These are phyloP conservation scores for Fusarium chaquense DNA, from an alignment of 2,329 filamentous ascomycete species.

Conservation along the genomic window DNA sequence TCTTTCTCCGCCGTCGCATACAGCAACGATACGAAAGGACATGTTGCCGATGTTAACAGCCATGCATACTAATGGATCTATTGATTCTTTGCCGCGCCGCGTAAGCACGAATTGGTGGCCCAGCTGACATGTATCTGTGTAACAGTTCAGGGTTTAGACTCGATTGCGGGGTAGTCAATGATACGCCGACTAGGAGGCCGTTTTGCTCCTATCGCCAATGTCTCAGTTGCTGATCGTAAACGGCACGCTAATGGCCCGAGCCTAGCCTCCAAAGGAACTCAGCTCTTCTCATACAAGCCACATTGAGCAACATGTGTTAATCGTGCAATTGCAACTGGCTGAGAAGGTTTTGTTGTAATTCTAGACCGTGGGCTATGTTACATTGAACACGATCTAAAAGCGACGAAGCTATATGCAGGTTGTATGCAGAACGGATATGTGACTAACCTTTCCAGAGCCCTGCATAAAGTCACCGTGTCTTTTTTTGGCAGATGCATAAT, in stretches of 20 bases:
- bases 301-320: not conserved
- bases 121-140: not conserved
- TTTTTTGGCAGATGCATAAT: not conserved
- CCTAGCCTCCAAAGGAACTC: not conserved
- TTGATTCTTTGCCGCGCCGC: not conserved
- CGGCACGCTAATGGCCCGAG: not conserved
- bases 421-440: not conserved
- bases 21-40: not conserved
- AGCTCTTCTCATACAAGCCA: not conserved
- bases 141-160: not conserved
- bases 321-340: not conserved
- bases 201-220: not conserved
- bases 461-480: not conserved
- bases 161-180: not conserved
- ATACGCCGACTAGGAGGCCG: not conserved
- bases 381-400: not conserved
- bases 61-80: not conserved
- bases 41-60: not conserved
- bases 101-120: not conserved
- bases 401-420: not conserved
- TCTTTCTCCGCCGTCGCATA: not conserved
- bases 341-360: not conserved
- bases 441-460: not conserved
- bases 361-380: not conserved
- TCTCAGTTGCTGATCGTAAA: not conserved